Evolutionary conservation across 106 monocot species (phyloP), one percentile per base, ranked within the genome.

Genomic region (Dendrobium officinale): DNA sequence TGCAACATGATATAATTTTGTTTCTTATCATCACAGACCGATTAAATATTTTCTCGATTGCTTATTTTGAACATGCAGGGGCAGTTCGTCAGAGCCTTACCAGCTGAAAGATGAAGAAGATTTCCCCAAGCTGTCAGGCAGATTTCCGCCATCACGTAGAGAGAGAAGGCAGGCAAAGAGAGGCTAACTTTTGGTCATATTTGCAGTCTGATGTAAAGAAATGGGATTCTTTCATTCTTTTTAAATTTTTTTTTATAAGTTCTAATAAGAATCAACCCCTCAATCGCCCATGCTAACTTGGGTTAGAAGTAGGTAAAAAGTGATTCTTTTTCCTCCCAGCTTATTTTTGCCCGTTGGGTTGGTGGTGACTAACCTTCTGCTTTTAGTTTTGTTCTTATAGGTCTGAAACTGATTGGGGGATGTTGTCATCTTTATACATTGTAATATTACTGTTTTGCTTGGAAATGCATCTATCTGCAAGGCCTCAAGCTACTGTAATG

Each of bases 41-140:
- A 19, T 56, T 56, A 17, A 17, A 19, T 17, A 45, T 45, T 45
- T 45, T 45, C 45, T 45, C 13, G 76, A 6, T 45, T 77, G 22
- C 37, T 6, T 16, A 4, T 18, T 18, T 47, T 8, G 17, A 80
- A 55, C 10, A 56, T 83, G 85, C 82, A 90, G 88, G 78, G 3
- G 31, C 31, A 31, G 31, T 31, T 31, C 58, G 0, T 45, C 26
- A 41, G 78, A 87, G 56, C 18, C 37, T 3, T 88, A 86, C 77
- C 87, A 54, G 11, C 45, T 90, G 81, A 90, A 90, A 87, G 78
- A 90, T 37, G 84, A 82, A 2, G 87, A 90, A 2, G 87, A 90
- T 45, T 90, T 90, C 56, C 90, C 88, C 43, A 88, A 88, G n/a
- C 72, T 90, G 9, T 80, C 86, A 7, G 75, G 72, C 67, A 74